Percentiles rank a stretch among this genome's conserved stretches.
phyloP scores from a whole-genome alignment of 495 filamentous ascomycete species.

The Physcia stellaris region DNA sequence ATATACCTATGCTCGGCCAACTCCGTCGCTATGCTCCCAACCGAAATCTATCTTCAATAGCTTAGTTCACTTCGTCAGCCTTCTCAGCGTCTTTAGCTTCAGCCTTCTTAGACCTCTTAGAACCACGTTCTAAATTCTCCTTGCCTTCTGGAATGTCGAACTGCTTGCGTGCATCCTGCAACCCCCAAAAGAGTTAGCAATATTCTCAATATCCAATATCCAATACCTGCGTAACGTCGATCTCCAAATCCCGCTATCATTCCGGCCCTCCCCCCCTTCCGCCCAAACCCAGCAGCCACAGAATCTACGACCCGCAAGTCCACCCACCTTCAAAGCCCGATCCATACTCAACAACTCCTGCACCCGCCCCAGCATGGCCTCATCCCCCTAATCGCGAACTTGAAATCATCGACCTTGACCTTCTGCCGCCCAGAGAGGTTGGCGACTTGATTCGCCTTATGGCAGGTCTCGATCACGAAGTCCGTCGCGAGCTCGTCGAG shows the following conservation, averaged over 20 bases:
- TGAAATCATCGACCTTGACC: conserved; percentile 96
- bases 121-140: conserved; percentile 12
- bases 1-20: no score
- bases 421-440: conserved; percentile 77
- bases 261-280: no score
- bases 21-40: no score
- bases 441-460: conserved; percentile 71
- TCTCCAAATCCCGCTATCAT: no score
- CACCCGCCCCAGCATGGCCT: conserved; percentile 75
- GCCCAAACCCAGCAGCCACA: no score
- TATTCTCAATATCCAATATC: no score
- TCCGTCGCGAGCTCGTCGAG: conserved; percentile 93
- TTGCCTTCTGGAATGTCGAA: conserved; percentile 41
- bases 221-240: no score
- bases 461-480: conserved; percentile 76
- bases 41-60: neutral
- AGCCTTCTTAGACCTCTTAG: neutral
- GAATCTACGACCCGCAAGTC: no score
- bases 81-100: neutral
- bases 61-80: neutral
- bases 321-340: conserved; percentile 57
- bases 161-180: conserved; percentile 60
- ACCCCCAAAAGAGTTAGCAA: no score
- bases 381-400: conserved; percentile 78
- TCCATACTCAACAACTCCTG: conserved; percentile 75